Conservation (phyloP, 805 yeast genomes). For the Ascoidea asiatica region DNA sequence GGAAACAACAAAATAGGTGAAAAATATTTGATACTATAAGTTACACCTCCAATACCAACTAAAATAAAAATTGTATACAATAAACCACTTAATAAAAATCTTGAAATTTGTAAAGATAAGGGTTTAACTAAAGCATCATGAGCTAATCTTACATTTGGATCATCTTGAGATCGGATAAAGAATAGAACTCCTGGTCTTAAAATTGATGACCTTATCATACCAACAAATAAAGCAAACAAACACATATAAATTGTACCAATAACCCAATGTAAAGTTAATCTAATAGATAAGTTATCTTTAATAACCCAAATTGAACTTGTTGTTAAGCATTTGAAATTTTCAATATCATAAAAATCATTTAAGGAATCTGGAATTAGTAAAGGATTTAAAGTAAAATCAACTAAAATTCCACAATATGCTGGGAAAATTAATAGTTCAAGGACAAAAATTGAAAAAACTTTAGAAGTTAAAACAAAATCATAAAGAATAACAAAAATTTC, state of each 20-base stretch:
- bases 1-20: conserved; percentile 15
- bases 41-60: conserved; percentile 59
- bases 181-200: conserved; percentile 82
- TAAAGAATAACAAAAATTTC: conserved; percentile 36
- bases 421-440: conserved; percentile 83
- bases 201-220: conserved; percentile 61
- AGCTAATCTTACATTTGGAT: conserved; percentile 74
- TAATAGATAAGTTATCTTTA: not conserved
- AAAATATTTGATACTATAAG: conserved; percentile 31
- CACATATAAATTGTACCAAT: conserved; percentile 82
- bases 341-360: not conserved
- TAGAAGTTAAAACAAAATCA: conserved; percentile 46
- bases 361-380: conserved; percentile 18
- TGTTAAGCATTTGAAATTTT: not conserved
- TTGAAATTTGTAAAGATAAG: conserved; percentile 52
- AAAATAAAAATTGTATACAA: conserved; percentile 65
- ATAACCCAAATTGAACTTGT: not conserved
- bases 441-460: conserved; percentile 62
- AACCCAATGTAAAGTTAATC: conserved; percentile 34
- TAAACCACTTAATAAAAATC: conserved; percentile 59
- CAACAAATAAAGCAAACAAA: conserved; percentile 71
- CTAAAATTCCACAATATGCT: conserved; percentile 64
- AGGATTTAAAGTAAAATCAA: conserved; percentile 60
- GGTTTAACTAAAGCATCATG: conserved; percentile 81
- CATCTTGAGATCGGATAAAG: conserved; percentile 90